These are phyloP conservation scores for Raphanus hybrid DNA, from an alignment of 441 rosid genomes.

Conservation along the genomic window DNA sequence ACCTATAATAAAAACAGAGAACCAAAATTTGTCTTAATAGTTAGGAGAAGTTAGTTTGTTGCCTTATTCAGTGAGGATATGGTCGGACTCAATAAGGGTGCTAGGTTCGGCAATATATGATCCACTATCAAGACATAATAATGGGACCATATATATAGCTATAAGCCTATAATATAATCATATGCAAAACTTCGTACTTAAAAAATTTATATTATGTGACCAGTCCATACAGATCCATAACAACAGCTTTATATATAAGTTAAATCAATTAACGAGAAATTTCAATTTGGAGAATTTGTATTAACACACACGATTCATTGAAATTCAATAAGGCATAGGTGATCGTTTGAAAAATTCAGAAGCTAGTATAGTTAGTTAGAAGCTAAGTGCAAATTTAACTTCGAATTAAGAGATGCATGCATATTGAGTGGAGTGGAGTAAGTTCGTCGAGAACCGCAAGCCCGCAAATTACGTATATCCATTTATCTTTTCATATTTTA, in stretches of 20 bases:
- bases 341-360: neutral
- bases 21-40: neutral
- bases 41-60: neutral
- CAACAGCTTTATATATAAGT: neutral
- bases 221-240: constrained; percentile 1
- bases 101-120: constrained; percentile 19
- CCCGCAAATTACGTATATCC: constrained; percentile 10
- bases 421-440: constrained; percentile 17
- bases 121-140: constrained; percentile 16
- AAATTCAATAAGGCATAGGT: neutral
- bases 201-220: neutral
- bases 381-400: constrained; percentile 12
- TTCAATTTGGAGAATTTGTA: neutral
- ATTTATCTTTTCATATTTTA: neutral
- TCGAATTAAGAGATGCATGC: constrained; percentile 7
- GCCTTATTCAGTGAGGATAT: neutral
- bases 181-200: neutral
- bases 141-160: constrained; percentile 15
- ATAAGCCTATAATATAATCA: neutral
- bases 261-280: neutral
- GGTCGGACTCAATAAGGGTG: neutral
- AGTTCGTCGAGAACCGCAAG: constrained; percentile 28
- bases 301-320: neutral
- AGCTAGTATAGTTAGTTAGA: neutral
- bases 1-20: neutral